These are phyloP conservation scores for Croton setiger DNA, from an alignment of 441 rosid genomes.

Conservation along the genomic window DNA sequence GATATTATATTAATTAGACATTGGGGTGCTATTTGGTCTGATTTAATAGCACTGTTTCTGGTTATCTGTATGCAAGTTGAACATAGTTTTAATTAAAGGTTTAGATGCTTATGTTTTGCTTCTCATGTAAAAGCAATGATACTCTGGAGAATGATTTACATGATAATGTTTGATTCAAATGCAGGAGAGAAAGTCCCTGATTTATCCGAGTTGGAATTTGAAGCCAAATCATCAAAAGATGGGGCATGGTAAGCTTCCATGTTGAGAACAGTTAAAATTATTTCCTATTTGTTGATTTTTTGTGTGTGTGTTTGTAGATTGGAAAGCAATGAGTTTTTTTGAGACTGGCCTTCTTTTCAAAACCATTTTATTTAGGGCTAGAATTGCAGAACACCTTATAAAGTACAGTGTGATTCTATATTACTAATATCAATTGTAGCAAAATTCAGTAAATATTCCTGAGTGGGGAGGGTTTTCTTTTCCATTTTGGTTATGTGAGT, in stretches of 20 bases:
- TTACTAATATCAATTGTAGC: neutral
- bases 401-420: neutral
- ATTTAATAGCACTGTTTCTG: neutral
- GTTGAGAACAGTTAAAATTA: neutral
- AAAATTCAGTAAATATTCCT: neutral
- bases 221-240: constrained; percentile 69
- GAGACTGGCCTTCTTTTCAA: too few relatives aligned
- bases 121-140: neutral
- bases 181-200: constrained; percentile 37
- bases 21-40: too few relatives aligned
- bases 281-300: neutral
- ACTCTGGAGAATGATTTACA: neutral
- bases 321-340: neutral
- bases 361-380: neutral
- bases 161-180: constrained; percentile 9
- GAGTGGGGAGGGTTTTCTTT: neutral
- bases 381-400: neutral
- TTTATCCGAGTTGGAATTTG: constrained; percentile 46
- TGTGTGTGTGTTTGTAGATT: neutral
- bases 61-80: neutral
- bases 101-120: constrained; percentile 3
- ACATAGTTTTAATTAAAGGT: neutral
- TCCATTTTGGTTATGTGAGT: neutral
- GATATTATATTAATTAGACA: too few relatives aligned
- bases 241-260: constrained; percentile 56